phyloP scores from a whole-genome alignment of 2,329 filamentous ascomycete genomes.

The Diaporthe vexans region DNA sequence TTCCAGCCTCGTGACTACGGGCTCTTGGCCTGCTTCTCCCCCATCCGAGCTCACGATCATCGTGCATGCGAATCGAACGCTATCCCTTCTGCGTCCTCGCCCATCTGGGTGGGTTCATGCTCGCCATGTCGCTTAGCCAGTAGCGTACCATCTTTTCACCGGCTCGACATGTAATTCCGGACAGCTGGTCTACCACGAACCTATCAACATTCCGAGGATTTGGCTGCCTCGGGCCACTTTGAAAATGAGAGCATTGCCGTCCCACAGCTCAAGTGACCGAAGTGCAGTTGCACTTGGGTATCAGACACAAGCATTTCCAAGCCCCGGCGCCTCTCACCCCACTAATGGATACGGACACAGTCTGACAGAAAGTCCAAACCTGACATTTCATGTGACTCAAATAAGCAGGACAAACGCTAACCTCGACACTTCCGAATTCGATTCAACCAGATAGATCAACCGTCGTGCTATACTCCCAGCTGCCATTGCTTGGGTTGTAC shows the following conservation, averaged over 20 bases:
- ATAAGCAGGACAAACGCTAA: not conserved
- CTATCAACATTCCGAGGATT: not conserved
- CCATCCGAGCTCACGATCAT: not conserved
- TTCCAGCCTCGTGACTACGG: slow-evolving; percentile 18
- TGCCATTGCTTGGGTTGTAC: not conserved
- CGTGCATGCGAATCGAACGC: not conserved
- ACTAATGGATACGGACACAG: not conserved
- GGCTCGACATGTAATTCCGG: not conserved
- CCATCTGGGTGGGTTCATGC: not conserved
- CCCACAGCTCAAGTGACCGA: not conserved
- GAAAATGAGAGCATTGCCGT: too few relatives aligned
- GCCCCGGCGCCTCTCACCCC: not conserved
- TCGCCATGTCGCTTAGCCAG: not conserved
- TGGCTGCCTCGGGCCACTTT: too few relatives aligned
- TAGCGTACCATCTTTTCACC: not conserved
- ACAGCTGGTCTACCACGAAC: not conserved
- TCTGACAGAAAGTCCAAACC: not conserved
- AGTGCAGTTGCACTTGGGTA: not conserved
- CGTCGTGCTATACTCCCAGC: not conserved
- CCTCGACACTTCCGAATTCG: not conserved
- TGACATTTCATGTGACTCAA: not conserved
- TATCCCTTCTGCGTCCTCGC: not conserved
- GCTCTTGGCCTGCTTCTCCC: not conserved
- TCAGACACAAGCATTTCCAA: not conserved
- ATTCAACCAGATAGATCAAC: too few relatives aligned